Evolutionary conservation across 495 filamentous ascomycete species (phyloP), one percentile per base, ranked within the genome.

Genomic region (Xylaria sp.): DNA sequence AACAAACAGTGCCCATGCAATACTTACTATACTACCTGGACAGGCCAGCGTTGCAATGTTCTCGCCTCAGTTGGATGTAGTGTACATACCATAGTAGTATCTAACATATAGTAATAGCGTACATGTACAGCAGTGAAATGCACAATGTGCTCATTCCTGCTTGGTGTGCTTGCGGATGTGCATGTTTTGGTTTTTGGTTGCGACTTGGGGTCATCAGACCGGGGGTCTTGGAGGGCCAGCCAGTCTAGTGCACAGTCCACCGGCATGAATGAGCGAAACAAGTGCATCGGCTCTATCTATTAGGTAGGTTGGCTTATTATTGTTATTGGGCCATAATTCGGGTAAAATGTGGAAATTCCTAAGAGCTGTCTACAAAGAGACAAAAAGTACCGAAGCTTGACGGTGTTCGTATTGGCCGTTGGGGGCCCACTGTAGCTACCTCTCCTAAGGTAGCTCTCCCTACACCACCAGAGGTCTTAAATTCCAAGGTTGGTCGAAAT

Each of bases 151-250:
- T 77, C 72, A 76, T 76, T 74, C 33, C 61, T 64, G 19, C 44
- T 52, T 37, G 41, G 15, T 64, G 41, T 75, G 74, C 66, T 65
- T 62, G 64, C 64, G 55, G 1, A 50, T 53, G 26, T 72, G 74
- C 74, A 75, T 74, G 69, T 71, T 72, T 26, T 58, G 69, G 66
- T 69, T 77, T n/a, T n/a, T n/a, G n/a, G n/a, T n/a, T n/a, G 75
- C 71, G 71, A 70, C 66, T 68, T 61, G 44, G 67, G 76, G 76
- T 76, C 74, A 76, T 76, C 75, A 74, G 76, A 72, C 74, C 72
- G 63, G 70, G 74, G 72, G 70, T 33, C 3, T 21, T 11, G 19
- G 1, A 1, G 14, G 12, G 50, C 26, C 17, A 21, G 6, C 15
- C 15, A 67, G 44, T 41, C 44, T 67, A 55, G 29, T 67, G 64